Base-by-base conservation (phyloP, 2,329 filamentous ascomycete genomes). In the Albophoma yamanashiensis region DNA sequence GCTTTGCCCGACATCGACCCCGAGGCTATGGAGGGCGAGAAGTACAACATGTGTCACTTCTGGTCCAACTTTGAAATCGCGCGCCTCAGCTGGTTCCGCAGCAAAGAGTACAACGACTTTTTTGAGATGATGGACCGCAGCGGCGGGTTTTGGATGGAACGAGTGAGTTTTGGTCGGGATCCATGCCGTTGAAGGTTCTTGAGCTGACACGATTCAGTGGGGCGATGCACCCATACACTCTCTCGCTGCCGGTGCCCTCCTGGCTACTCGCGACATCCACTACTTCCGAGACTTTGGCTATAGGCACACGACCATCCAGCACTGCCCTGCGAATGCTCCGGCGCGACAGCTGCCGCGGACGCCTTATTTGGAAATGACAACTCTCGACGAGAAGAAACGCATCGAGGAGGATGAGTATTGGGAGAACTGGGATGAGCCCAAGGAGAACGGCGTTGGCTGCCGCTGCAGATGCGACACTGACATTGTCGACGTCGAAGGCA, bases 11-110 rank as follows among this genome's bases (percentile, higher is more conserved):
- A 94, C 50, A 89, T 97, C 60, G 91, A 97, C 69, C 87, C 89
- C 0, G 92, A 97, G 70, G 84, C 87, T 50, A 99, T 99, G 94
- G 93, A 97, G 72, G 91, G 92, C 64, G 94, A 99, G 74, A 90
- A 87, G 68, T 99, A 99, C 81, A 99, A 99, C 78, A 99, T 99
- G 94, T 99, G 94, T 74, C 94, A 99, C 79, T 99, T 97, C 80
- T 99, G 94, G 94, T 96, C 92, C 74, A 99, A 99, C 74, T 99
- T 99, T 67, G 94, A 99, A 75, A 99, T 99, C 76, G 94, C 94
- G 17, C 86, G 87, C 62, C 83, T 99, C 62, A 89, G 91, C 76
- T 99, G 92, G 86, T 97, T 97, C 83, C 86, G 94, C 67, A 97
- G 92, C 79, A 93, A 96, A 76, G 89, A 92, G 71, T 99, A 99